Evolutionary conservation across 495 filamentous ascomycete genomes (phyloP), one percentile per base, ranked within the genome.

Genomic region (Penicillium waksmanii): DNA sequence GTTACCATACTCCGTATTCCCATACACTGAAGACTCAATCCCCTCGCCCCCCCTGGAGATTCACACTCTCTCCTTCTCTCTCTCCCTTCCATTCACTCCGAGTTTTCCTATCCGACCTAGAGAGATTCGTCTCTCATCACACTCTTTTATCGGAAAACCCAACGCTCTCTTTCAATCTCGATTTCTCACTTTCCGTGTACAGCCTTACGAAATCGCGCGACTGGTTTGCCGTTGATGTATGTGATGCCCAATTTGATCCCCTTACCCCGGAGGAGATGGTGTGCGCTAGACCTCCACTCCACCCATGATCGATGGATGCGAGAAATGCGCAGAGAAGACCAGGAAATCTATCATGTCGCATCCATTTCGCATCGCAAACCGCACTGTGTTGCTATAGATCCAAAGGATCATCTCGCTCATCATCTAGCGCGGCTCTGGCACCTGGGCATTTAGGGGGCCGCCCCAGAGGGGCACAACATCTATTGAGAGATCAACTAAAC

Each of bases 71-170:
- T 15, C 57, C 58, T 70, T 67, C 63, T 58, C 68, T 55, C 66
- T 57, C 56, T 54, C 51, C 57, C 55, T 55, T 62, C 43, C 56
- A 61, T 53, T 58, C 55, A 55, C 49, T 47, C 53, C 53, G 66
- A 67, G 70, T 66, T 66, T 75, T 76, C 72, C 70, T 66, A 66
- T 76, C 75, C 74, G 75, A 79, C 75, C 75, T 38, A 64, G 75
- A 78, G 75, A 63, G 74, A 73, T 68, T 68, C 62, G 58, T 68
- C 76, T 77, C 77, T 80, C 72, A 69, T 65, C 65, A 79, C 77
- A 60, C 68, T 79, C 77, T 55, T 80, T 80, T 71, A 25, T n/a
- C 34, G 70, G 69, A 70, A 71, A 69, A 57, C 64, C 57, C 55
- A 56, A 62, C 71, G 56, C 64, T 74, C 72, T 67, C 68, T 70